Evolutionary conservation across 345 rosid genomes (phyloP), one percentile per base, ranked within the genome.

Genomic region (Schrenkiella parvula): DNA sequence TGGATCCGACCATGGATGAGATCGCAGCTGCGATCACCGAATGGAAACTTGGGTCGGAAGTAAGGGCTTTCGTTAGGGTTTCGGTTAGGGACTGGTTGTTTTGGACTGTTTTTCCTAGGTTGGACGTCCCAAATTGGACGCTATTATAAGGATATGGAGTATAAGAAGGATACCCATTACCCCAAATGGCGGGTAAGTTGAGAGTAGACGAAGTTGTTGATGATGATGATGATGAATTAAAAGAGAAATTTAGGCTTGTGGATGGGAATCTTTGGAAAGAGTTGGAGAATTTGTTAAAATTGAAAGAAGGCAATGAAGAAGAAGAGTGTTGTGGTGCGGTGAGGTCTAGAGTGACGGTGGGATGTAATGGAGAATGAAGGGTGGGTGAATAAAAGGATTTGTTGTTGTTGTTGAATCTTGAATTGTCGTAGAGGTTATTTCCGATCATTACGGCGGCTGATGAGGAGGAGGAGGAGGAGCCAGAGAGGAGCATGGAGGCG

Each of bases 311-410:
- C 26, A 81, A 47, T 6, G 84, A 68, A 15, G 91, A 70, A 12
- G 76, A 70, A 12, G 75, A 19, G 25, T 67, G 75, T n/a, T 84
- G 80, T 18, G 90, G 76, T 11, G 85, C 13, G 11, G 91, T 87
- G 10, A 92, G 95, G 86, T 92, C 98, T 69, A 92, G 78, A 66
- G 98, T 88, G 61, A 92, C 78, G 12, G 98, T 92, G 41, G 96
- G 95, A 76, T 80, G 80, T 64, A 81, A 66, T 26, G 84, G 69
- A 6, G 80, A 73, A 58, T 79, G 77, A 22, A 79, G 62, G 6
- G 75, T 80, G 8, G 78, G 76, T 18, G 81, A 50, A 70, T 84
- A 83, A 70, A 82, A 70, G 52, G 71, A 44, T 35, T 79, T 87
- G 28, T 68, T 74, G 63, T 57, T 72, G 69, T 54, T 74, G 73